Percentiles rank a stretch among this genome's conserved stretches.
Evolutionary conservation across 208 protist species (phyloP).

Genomic region (Kentomonas sorsogonicus): DNA sequence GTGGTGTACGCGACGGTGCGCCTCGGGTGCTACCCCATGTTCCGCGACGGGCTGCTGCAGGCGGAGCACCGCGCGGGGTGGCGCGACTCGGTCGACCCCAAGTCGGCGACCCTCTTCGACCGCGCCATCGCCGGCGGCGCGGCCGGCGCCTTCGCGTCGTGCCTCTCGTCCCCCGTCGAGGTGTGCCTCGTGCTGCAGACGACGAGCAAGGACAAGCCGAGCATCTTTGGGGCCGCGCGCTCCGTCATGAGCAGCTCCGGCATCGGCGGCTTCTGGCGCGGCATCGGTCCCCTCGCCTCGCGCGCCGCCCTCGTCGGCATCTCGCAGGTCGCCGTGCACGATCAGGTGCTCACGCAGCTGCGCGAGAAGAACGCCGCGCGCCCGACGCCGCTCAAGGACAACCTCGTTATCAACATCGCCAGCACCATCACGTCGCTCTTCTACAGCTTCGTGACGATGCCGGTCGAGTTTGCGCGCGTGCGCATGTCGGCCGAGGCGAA

Average conservation of each 20-base stretch:
- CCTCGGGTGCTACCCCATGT: conserved; percentile 87
- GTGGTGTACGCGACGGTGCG: conserved; percentile 86
- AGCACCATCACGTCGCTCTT: conserved; percentile 80
- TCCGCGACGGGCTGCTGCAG: conserved; percentile 73
- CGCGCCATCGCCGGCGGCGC: conserved; percentile 69
- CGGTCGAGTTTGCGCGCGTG: conserved; percentile 84
- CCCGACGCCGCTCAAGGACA: conserved; percentile 38
- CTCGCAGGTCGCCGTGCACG: conserved; percentile 89
- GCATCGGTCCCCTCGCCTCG: conserved; percentile 65
- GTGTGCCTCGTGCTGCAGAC: conserved; percentile 90
- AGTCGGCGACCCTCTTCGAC: conserved; percentile 52
- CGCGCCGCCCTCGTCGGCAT: conserved; percentile 84
- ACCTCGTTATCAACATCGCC: conserved; percentile 72
- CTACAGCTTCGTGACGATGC: conserved; percentile 86
- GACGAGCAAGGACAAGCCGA: conserved; percentile 59
- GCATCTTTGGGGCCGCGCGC: conserved; percentile 31
- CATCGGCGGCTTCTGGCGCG: conserved; percentile 77
- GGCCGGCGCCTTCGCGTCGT: conserved; percentile 80
- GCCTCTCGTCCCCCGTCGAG: conserved; percentile 83
- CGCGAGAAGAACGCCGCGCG: conserved; percentile 38
- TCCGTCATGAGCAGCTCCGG: conserved; percentile 49
- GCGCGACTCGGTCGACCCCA: conserved; percentile 34
- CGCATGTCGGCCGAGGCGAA: conserved; percentile 85
- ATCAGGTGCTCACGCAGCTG: conserved; percentile 82
- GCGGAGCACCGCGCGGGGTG: conserved; percentile 35